Evolutionary conservation across 2,329 filamentous ascomycete species (phyloP).

Genomic region (Pseudopithomyces chartarum): DNA sequence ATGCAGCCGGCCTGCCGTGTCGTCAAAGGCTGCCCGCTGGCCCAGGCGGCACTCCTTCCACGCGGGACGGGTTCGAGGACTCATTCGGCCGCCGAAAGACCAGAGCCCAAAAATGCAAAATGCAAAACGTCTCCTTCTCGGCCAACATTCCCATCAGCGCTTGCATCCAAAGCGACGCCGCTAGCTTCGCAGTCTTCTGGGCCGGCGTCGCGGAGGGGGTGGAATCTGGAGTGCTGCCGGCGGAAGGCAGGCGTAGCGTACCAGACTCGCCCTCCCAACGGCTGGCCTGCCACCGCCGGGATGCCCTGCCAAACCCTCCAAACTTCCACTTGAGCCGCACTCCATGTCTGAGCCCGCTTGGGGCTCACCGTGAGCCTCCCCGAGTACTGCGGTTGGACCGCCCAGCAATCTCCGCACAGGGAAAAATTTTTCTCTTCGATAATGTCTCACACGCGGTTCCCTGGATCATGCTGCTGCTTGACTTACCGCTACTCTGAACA

Average conservation of each 20-base stretch:
- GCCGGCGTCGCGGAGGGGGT: conserved; percentile 16
- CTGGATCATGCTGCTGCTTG: conserved; percentile 32
- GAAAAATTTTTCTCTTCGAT: conserved; percentile 34
- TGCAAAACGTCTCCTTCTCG: not conserved
- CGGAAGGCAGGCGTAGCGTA: conserved; percentile 24
- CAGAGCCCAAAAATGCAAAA: not conserved
- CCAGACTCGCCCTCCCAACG: conserved; percentile 32
- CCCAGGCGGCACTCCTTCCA: conserved; percentile 25
- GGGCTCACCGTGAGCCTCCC: conserved; percentile 29
- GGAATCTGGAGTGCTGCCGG: conserved; percentile 15
- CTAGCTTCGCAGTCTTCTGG: conserved; percentile 9
- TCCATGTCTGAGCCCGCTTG: conserved; percentile 26
- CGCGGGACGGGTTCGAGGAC: conserved; percentile 10
- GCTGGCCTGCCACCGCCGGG: conserved; percentile 31
- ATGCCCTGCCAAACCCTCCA: conserved; percentile 32
- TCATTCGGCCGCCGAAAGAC: conserved; percentile 24
- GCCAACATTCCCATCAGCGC: conserved; percentile 19
- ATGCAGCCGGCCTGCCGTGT: conserved; percentile 18
- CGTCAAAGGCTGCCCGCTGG: conserved; percentile 19
- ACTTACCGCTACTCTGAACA: conserved; percentile 46
- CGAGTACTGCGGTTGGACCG: conserved; percentile 24
- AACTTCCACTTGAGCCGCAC: conserved; percentile 37
- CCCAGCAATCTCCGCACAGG: conserved; percentile 40
- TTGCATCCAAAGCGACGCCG: conserved; percentile 7
- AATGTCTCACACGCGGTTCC: conserved; percentile 39